Evolutionary conservation across 2,329 filamentous ascomycete genomes (phyloP), one percentile per base, ranked within the genome.

Genomic region (Claviceps sp.): DNA sequence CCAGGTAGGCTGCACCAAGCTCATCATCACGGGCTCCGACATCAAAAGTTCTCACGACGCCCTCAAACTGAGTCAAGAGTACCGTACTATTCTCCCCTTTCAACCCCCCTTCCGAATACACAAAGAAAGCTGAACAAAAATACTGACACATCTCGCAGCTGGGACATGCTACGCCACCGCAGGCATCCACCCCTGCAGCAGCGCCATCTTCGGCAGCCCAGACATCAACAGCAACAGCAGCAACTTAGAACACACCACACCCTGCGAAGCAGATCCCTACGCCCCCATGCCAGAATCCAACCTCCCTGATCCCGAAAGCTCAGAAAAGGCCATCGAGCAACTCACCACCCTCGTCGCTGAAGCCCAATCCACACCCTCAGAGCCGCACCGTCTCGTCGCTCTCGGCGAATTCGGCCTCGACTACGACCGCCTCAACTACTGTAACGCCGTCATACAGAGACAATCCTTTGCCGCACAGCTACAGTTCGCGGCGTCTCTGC

Each of bases 391-490:
- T 40, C 75, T 87, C 42, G 83, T 88, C 1, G 91, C 93, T 6
- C 89, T 96, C 65, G 93, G 93, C 48, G 93, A 98, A 68, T 89
- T 98, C 56, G 93, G 93, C 2, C 83, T 98, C 4, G 93, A 98
- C 70, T 98, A 97, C 64, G 93, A 98, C 70, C 82, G 93, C 2
- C 72, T 98, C 39, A 86, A 88, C 61, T 84, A 90, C 61, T 89
- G 87, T 62, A 80, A 84, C 41, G 87, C 84, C 61, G 82, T 84
- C 24, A 78, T 84, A 16, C 93, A 98, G 67, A 73, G 90, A 34
- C 84, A 89, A 62, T 89, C 88, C 55, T 98, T 98, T 65, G 81
- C 83, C 43, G 78, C 79, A 6, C 93, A 98, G 66, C 77, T 97
- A 4, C 78, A 85, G 53, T 74, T 97, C 3, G 89, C 87, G 0